A percentile compares a stretch with the other conserved stretches of the same genome.
Evolutionary conservation across 352 stramenopile genomes (phyloP).

Genomic region (Globisporangium spiculum): DNA sequence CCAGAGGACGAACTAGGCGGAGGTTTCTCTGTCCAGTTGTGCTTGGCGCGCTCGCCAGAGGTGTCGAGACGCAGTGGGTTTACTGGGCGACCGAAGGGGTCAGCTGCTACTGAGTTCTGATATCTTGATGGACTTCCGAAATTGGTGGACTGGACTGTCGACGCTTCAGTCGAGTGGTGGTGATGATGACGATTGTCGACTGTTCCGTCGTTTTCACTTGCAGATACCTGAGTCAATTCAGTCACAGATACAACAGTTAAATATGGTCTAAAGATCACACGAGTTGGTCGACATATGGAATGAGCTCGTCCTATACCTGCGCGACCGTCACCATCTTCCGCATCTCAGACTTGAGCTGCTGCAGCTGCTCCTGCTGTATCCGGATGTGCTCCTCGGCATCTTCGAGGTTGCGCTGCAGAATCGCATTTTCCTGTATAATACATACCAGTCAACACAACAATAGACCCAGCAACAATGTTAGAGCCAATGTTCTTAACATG

Average conservation of each 20-base stretch:
- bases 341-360: constrained; percentile 75
- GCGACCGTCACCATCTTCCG: constrained; percentile 34
- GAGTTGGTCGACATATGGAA: background rate
- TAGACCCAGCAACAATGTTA: background rate
- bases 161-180: background rate
- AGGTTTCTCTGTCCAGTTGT: constrained; percentile 32
- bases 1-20: constrained; percentile 2
- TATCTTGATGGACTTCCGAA: background rate
- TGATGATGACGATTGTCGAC: background rate
- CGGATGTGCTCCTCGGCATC: constrained; percentile 78
- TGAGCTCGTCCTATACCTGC: constrained; percentile 24
- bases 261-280: background rate
- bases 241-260: background rate
- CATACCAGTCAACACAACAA: background rate
- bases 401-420: constrained; percentile 63
- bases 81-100: background rate
- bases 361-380: constrained; percentile 71
- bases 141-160: background rate
- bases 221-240: background rate
- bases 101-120: background rate
- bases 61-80: constrained; percentile 10
- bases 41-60: background rate
- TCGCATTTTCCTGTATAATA: constrained; percentile 46
- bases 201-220: background rate
- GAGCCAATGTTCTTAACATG: background rate